A percentile compares a stretch with the other conserved stretches of the same genome.
Evolutionary conservation across 441 rosid species (phyloP).

Genomic region (Arabidopsis lyrata): DNA sequence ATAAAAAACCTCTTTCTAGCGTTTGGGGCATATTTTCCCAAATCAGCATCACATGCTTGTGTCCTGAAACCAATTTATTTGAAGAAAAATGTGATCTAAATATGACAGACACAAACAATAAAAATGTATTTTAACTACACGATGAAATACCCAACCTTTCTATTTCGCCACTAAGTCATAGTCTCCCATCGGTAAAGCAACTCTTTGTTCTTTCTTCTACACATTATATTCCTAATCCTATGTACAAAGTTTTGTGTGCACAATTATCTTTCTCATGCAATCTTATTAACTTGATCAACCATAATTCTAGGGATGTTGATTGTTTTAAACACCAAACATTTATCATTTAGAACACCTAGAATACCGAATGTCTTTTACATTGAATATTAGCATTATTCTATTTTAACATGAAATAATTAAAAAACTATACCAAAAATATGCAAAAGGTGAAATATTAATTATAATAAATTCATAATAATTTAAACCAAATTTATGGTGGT

Average conservation of each 20-base stretch:
- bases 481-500: too few species aligned
- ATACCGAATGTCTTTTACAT: background rate
- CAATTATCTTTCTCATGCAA: background rate
- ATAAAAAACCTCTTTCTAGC: conserved; percentile 9
- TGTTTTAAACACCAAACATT: background rate
- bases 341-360: background rate
- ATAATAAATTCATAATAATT: too few species aligned
- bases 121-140: background rate
- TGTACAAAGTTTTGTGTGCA: background rate
- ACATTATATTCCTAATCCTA: background rate
- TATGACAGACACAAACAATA: conserved; percentile 23
- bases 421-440: too few species aligned
- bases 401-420: background rate
- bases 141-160: conserved; percentile 23
- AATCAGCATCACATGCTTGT: conserved; percentile 24
- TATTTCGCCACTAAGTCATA: conserved; percentile 14
- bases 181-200: conserved; percentile 27
- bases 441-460: too few species aligned
- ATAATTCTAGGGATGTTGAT: background rate
- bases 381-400: background rate
- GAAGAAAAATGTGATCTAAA: conserved; percentile 16
- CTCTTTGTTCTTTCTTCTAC: conserved; percentile 5
- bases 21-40: conserved; percentile 32
- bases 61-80: conserved; percentile 1
- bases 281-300: background rate